Evolutionary conservation across 768 basidiomycete genomes (phyloP).

Genomic region (Pisolithus albus): DNA sequence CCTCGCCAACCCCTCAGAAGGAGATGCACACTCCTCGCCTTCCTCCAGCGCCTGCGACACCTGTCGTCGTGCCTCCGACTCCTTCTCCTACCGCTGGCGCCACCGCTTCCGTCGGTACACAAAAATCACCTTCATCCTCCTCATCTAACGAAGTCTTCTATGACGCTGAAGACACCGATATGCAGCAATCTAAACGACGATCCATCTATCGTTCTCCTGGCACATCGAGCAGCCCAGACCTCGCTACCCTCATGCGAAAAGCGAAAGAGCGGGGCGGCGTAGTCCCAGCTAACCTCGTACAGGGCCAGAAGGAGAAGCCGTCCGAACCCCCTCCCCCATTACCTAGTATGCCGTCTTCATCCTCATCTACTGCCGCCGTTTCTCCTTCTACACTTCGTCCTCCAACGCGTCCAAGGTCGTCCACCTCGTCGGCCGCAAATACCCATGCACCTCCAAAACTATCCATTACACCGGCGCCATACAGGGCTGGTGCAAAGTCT

Average conservation of each 20-base stretch:
- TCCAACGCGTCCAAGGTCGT: constrained; percentile 35
- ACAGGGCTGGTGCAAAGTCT: constrained; percentile 15
- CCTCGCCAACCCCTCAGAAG: constrained; percentile 35
- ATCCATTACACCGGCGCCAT: constrained; percentile 29
- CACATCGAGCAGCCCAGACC: constrained; percentile 86
- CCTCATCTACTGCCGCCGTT: constrained; percentile 15
- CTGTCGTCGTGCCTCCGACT: constrained; percentile 60
- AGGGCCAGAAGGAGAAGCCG: constrained; percentile 28
- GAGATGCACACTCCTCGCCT: constrained; percentile 31
- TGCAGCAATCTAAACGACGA: constrained; percentile 61
- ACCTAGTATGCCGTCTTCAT: constrained; percentile 24
- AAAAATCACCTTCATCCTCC: constrained; percentile 35
- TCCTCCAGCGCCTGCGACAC: constrained; percentile 46
- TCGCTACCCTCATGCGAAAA: constrained; percentile 80
- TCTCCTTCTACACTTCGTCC: neutral
- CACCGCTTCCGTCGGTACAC: constrained; percentile 23
- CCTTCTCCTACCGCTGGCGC: constrained; percentile 38
- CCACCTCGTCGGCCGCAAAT: constrained; percentile 32
- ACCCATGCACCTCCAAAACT: constrained; percentile 26
- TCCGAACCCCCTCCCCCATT: constrained; percentile 40
- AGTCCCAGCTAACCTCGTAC: constrained; percentile 29
- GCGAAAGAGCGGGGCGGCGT: constrained; percentile 62
- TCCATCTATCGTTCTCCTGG: constrained; percentile 85
- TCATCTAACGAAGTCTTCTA: constrained; percentile 54
- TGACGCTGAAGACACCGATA: constrained; percentile 61